These are phyloP conservation scores for Exophiala sp. DNA, from an alignment of 2,329 filamentous ascomycete genomes.

Conservation along the genomic window DNA sequence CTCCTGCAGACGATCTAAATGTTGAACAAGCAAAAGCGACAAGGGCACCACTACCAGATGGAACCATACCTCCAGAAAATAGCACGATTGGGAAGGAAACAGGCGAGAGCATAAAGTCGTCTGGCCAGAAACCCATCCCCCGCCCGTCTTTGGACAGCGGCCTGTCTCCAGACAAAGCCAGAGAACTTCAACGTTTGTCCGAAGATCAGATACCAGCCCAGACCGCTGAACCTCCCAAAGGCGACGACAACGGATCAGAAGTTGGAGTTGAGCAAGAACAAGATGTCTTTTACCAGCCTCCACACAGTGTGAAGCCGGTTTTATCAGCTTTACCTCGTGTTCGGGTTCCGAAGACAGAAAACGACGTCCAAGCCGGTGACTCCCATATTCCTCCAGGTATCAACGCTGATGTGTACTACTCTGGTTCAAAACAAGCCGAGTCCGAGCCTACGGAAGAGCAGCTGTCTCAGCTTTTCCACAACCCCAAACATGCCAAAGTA, in stretches of 20 bases:
- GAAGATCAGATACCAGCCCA: constrained; percentile 50
- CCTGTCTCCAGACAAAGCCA: constrained; percentile 40
- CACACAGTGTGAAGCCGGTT: constrained; percentile 43
- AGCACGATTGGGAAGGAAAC: constrained; percentile 17
- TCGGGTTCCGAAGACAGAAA: constrained; percentile 51
- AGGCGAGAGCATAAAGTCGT: constrained; percentile 32
- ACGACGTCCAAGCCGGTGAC: constrained; percentile 41
- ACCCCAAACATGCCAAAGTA: constrained; percentile 49
- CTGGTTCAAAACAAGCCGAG: constrained; percentile 29
- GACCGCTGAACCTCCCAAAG: constrained; percentile 41
- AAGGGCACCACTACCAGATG: constrained; percentile 45
- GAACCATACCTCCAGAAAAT: constrained; percentile 41
- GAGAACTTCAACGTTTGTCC: constrained; percentile 43
- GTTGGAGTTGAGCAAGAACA: constrained; percentile 48
- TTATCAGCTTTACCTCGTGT: constrained; percentile 50
- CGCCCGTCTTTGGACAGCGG: constrained; percentile 31
- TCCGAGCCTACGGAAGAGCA: constrained; percentile 51
- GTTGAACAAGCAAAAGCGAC: constrained; percentile 45
- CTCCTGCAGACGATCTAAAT: constrained; percentile 37
- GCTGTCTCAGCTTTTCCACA: constrained; percentile 58
- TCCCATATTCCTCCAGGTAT: constrained; percentile 40
- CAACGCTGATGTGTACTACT: constrained; percentile 53
- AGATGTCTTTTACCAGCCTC: constrained; percentile 53
- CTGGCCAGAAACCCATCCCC: constrained; percentile 40
- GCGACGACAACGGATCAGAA: constrained; percentile 26